Percentiles rank a stretch among this genome's conserved stretches.
phyloP scores from a whole-genome alignment of 2,329 filamentous ascomycete genomes.

The Hypoxylon sp. region DNA sequence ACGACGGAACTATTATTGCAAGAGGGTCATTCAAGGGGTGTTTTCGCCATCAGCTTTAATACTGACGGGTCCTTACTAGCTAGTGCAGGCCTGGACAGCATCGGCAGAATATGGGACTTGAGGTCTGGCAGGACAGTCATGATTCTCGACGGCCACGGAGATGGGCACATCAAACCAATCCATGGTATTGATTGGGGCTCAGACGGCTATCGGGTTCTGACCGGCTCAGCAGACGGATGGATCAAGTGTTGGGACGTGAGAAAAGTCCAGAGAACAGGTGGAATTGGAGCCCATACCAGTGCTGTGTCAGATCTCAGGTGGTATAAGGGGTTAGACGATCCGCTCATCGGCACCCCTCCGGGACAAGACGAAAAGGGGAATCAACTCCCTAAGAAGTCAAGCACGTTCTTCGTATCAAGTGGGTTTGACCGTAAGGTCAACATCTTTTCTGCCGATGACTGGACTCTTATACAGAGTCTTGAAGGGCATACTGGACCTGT shows the following conservation, averaged over 20 bases:
- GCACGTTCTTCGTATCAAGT: constrained; percentile 90
- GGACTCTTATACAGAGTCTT: constrained; percentile 88
- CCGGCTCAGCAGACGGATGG: constrained; percentile 93
- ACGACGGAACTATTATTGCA: constrained; percentile 88
- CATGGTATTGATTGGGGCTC: constrained; percentile 93
- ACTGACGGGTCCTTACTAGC: constrained; percentile 90
- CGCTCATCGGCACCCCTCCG: constrained; percentile 72
- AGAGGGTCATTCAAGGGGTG: constrained; percentile 94
- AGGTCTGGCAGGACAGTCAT: constrained; percentile 94
- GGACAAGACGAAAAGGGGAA: constrained; percentile 76
- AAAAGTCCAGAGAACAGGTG: constrained; percentile 85
- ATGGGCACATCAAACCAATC: constrained; percentile 87
- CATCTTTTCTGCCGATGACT: constrained; percentile 96
- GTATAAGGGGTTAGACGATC: constrained; percentile 90
- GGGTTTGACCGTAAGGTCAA: constrained; percentile 98
- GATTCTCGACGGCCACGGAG: constrained; percentile 91
- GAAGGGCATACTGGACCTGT: constrained; percentile 94
- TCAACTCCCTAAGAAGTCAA: constrained; percentile 82
- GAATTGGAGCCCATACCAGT: constrained; percentile 90
- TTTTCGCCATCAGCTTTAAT: constrained; percentile 92
- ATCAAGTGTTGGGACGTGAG: constrained; percentile 98
- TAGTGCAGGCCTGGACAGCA: constrained; percentile 93
- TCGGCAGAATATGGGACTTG: constrained; percentile 95
- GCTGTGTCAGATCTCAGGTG: constrained; percentile 94
- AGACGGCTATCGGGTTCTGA: constrained; percentile 93